Conservation (phyloP, 2,329 filamentous ascomycete genomes). For the Zalaria obscura region DNA sequence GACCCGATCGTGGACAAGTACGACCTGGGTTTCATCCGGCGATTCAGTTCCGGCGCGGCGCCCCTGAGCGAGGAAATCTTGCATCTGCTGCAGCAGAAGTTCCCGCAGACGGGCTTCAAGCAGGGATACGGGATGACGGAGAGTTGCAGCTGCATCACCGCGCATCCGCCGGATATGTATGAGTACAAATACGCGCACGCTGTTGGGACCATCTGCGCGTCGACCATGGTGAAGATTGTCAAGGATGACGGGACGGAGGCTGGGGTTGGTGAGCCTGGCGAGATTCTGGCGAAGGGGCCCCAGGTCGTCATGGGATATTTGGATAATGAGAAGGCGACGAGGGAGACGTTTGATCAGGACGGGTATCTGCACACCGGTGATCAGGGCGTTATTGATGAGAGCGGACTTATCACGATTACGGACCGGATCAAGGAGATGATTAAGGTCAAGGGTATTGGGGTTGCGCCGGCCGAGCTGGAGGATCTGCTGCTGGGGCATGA, state of each 20-base stretch:
- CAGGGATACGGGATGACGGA: conserved; percentile 60
- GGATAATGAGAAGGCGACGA: conserved; percentile 17
- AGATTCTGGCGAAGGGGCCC: conserved; percentile 23
- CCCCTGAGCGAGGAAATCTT: conserved; percentile 44
- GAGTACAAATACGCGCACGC: conserved; percentile 43
- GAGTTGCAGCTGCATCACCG: conserved; percentile 47
- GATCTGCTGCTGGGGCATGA: conserved; percentile 44
- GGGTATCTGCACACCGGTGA: conserved; percentile 46
- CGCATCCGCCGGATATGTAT: conserved; percentile 42
- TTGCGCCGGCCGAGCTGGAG: conserved; percentile 50
- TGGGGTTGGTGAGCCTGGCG: conserved; percentile 36
- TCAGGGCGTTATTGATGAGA: conserved; percentile 38
- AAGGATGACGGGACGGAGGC: conserved; percentile 41
- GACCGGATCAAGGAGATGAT: conserved; percentile 56
- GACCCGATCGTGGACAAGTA: conserved; percentile 41
- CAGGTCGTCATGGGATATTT: conserved; percentile 25
- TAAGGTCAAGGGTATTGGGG: conserved; percentile 50
- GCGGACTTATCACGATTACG: conserved; percentile 42
- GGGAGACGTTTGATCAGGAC: conserved; percentile 30
- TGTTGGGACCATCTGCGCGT: conserved; percentile 42
- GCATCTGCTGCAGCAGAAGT: conserved; percentile 38
- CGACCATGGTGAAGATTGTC: conserved; percentile 46
- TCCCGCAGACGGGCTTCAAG: conserved; percentile 46
- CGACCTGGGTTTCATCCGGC: conserved; percentile 39
- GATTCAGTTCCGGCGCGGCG: conserved; percentile 47